Base-by-base conservation (phyloP, 257 asterid species). In the Jasminum sambac region DNA sequence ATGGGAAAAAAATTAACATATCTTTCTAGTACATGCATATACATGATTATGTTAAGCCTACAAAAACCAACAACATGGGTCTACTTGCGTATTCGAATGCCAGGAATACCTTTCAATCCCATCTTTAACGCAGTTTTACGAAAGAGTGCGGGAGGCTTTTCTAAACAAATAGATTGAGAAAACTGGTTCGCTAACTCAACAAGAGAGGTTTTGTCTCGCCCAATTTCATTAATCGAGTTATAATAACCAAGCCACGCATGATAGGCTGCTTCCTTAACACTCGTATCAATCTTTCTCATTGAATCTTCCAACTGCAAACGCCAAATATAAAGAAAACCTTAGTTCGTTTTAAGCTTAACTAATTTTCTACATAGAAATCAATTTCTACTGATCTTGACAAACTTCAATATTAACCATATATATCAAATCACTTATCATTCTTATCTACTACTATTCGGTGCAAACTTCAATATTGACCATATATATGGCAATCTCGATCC, bases 201-300 rank as follows among this genome's bases (percentile, higher is more conserved):
- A n/a, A 94, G 90, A 5, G 85, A 84, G 0, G 96, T 89, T 71
- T 94, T 94, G 74, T 94, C 98, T 68, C 95, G 74, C 50, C 92
- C 90, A 52, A 89, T 86, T 30, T 84, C 83, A 37, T 69, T 80
- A 25, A 89, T 82, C 9, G 97, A 87, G 81, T 88, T 91, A 23
- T 91, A 94, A 71, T 89, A 94, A n/a, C 97, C 96, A 2, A 91
- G 96, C 97, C 98, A 94, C 0, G 95, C 81, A 68, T 85, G 96
- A 81, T 88, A 94, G 24, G 96, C 96, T 64, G 92, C 89, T 84
- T 94, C 98, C 76, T 87, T 94, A 44, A 86, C 64, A 25, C 90
- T 90, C 5, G 81, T 55, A 38, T 94, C 98, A 2, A 94, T 76
- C 80, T 80, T 89, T 39, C 65, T 74, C 84, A 91, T 72, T 5